Evolutionary conservation across 495 filamentous ascomycete genomes (phyloP), one percentile per base, ranked within the genome.

Genomic region (Coniosporium apollinis): DNA sequence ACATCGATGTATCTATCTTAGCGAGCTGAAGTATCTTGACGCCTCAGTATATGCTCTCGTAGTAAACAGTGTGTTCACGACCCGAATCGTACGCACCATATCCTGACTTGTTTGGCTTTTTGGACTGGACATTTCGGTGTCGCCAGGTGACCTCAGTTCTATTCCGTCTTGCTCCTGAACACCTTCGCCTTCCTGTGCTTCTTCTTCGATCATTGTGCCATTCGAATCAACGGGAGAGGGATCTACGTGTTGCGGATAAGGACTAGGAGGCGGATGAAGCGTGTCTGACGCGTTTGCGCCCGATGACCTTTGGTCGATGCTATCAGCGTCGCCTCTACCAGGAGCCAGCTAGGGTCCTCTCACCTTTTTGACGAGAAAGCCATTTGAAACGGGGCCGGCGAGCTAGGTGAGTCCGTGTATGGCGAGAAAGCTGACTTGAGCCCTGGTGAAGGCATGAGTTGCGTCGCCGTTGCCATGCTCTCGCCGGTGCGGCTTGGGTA

Each of bases 161-260:
- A n/a, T 19, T 32, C 1, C 18, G 11, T 19, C 18, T 17, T 32
- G 10, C 17, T 34, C 22, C 13, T 30, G 38, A n/a, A n/a, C n/a
- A n/a, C n/a, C n/a, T 18, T 32, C 20, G 36, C 50, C 47, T 24
- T 70, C 68, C 39, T 65, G 64, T 32, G 51, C 57, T n/a, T 76
- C 72, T 39, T 82, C 76, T 30, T 84, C 79, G 14, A 84, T 79
- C 45, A 82, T 72, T 13, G 72, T 78, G 30, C 75, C 76, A 47
- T 76, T 78, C 18, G 77, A 82, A 26, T 79, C 80, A 13, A 81
- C 76, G 22, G 79, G 79, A 19, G 79, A 84, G 15, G 79, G 79
- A 32, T 79, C 77, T 39, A 76, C 67, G 16, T 48, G 48, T 28
- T 52, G 37, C 7, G 55, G 56, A 34, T 61, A 61, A 11, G 57